Base-by-base conservation (phyloP, 73 alveolate species). In the Uronychia setigera region DNA sequence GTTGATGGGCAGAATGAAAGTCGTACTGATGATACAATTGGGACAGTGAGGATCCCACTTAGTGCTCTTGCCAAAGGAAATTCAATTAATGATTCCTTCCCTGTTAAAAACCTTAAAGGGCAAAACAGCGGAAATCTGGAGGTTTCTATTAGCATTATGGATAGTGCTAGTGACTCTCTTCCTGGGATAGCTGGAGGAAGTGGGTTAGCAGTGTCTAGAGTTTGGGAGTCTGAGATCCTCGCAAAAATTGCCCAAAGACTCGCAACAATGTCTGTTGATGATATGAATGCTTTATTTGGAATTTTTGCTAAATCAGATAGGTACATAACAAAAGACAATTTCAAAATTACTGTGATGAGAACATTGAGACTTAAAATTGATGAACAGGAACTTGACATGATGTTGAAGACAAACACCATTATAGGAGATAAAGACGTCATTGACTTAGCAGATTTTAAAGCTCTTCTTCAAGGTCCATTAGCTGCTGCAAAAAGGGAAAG, bases 41-140 rank as follows among this genome's bases (percentile, higher is more conserved):
- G 99, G 57, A 89, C 96, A 27, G 94, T 93, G 26, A 85, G 92
- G 35, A 85, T 96, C 31, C 97, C 98, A 29, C 80, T 96, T 77
- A 85, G 59, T 28, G 92, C 89, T 1, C 91, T 96, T 60, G 79
- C 93, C 76, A 84, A 83, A 35, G 95, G 89, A 77, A 86, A 87
- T 60, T 80, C 94, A 78, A 91, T 96, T 28, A 86, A 80, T 76
- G 99, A 96, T 29, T 83, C 85, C 35, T 92, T 91, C 78, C 89
- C 91, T 0, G 87, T 96, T 30, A 88, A 78, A 28, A 93, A 95
- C 78, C 33, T 33, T 31, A 86, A 89, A 29, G 91, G 90, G 31
- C 86, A 87, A 82, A 83, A 89, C 58, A 94, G 92, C 0, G 99
- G 99, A 1, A 31, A 59, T 28, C 83, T 96, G 1, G 80, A 60